Evolutionary conservation across 768 basidiomycete genomes (phyloP).

Genomic region (Suillus variegatus): DNA sequence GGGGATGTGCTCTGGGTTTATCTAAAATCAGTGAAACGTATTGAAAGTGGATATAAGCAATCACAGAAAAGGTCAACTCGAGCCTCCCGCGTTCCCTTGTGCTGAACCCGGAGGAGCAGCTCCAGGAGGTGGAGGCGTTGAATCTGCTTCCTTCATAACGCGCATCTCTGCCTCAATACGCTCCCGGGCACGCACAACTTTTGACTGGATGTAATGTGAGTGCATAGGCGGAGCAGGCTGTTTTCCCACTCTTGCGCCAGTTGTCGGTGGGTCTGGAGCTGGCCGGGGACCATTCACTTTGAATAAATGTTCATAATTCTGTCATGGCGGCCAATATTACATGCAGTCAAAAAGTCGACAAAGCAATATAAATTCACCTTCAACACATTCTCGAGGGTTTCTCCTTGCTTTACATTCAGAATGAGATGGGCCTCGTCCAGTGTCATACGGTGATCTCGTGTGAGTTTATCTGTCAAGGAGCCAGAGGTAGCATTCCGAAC

Average conservation of each 20-base stretch:
- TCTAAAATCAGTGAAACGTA: constrained; percentile 20
- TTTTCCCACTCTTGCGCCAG: constrained; percentile 41
- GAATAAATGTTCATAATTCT: constrained; percentile 96
- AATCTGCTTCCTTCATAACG: constrained; percentile 24
- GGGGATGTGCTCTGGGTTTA: constrained; percentile 20
- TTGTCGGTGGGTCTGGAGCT: constrained; percentile 45
- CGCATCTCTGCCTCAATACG: constrained; percentile 87
- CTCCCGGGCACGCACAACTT: constrained; percentile 93
- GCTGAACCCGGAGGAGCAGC: constrained; percentile 15
- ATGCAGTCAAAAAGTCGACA: constrained; percentile 4
- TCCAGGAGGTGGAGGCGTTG: constrained; percentile 19
- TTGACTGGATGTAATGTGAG: constrained; percentile 95
- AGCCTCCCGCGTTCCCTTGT: constrained; percentile 18
- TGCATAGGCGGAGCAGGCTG: constrained; percentile 46
- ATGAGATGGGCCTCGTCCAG: constrained; percentile 94
- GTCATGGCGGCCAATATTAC: constrained; percentile 7
- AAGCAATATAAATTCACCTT: constrained; percentile 51
- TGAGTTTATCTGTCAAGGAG: constrained; percentile 79
- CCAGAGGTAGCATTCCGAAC: constrained; percentile 72
- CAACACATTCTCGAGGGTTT: constrained; percentile 64
- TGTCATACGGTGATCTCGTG: constrained; percentile 88
- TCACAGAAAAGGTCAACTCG: constrained; percentile 22
- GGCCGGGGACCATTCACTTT: constrained; percentile 81
- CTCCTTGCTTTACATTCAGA: constrained; percentile 81
- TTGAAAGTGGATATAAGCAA: constrained; percentile 20